Evolutionary conservation across 2,329 filamentous ascomycete species (phyloP), one percentile per base, ranked within the genome.

Genomic region (Epichloe amarillans): DNA sequence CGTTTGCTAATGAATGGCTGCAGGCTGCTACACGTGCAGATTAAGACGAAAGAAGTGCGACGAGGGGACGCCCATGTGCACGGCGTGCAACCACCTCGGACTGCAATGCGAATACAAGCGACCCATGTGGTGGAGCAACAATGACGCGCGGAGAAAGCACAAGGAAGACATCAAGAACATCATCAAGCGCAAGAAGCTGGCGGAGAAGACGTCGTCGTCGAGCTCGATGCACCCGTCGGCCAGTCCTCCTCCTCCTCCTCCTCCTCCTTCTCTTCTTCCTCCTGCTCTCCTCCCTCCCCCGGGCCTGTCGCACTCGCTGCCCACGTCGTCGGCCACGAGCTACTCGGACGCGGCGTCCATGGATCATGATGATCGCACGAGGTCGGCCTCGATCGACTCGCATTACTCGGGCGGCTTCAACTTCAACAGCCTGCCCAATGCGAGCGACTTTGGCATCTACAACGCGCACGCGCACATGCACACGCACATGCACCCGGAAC

Each of bases 161-260:
- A 98, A 97, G 72, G 93, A 97, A 65, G 74, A 84, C 59, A 95
- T 98, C 76, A 98, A 98, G 77, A 84, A 86, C 69, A 88, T 91
- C 69, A 97, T 98, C 75, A 96, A 95, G 80, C 82, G 84, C 65
- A 97, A 93, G 65, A 97, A 97, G 79, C 77, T 94, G 58, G 83
- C 83, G 26, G 91, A 96, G 71, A 95, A 95, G 80, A 75, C 80
- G 49, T 76, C 80, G 49, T 76, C 81, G 49, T 76, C 81, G 49
- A 70, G 75, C 61, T 72, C 71, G 43, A 73, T 79, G 51, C 72
- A 75, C 56, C 75, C 74, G 50, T 72, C 76, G 40, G 70, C 78
- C 58, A 73, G 79, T 66, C 86, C 86, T 51, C 87, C 26, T 30
- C 26, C 26, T 30, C 26, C 26, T 30, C 26, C 26, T 30, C 26